Conservation (phyloP, 2,329 filamentous ascomycete genomes). For the Blastomyces emzantsi region DNA sequence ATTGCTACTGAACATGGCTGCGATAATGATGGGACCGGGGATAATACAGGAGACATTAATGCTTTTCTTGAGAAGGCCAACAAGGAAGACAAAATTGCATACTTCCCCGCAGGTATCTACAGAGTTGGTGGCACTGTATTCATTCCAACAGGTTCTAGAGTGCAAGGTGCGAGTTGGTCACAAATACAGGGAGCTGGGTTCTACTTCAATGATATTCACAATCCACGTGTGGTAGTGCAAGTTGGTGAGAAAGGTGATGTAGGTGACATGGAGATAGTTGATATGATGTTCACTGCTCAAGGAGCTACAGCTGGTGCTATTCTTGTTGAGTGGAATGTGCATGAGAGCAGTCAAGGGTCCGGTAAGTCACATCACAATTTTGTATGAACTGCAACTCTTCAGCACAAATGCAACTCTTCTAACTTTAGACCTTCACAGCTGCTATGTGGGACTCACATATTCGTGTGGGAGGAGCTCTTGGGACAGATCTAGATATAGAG, state of each 20-base stretch:
- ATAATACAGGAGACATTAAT: constrained; percentile 9
- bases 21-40: constrained; percentile 9
- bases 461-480: constrained; percentile 32
- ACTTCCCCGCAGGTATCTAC: constrained; percentile 68
- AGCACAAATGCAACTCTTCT: neutral
- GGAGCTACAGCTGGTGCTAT: constrained; percentile 31
- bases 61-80: constrained; percentile 7
- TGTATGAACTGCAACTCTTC: neutral
- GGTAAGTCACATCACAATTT: constrained; percentile 14
- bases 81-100: constrained; percentile 50
- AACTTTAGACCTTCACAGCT: neutral
- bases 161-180: constrained; percentile 46
- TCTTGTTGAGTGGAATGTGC: constrained; percentile 31
- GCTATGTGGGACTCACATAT: constrained; percentile 30
- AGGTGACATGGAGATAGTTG: constrained; percentile 30
- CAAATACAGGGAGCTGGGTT: constrained; percentile 26
- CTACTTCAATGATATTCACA: constrained; percentile 22
- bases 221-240: constrained; percentile 22
- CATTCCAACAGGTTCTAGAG: constrained; percentile 50
- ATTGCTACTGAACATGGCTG: constrained; percentile 9
- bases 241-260: constrained; percentile 23
- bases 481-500: constrained; percentile 24
- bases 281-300: constrained; percentile 28
- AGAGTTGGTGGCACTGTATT: constrained; percentile 60
- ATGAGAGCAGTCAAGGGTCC: constrained; percentile 23